A percentile compares a stretch with the other conserved stretches of the same genome.
These are phyloP conservation scores for Aspergillus vadensis DNA, from an alignment of 2,329 filamentous ascomycete genomes.

Conservation along the genomic window DNA sequence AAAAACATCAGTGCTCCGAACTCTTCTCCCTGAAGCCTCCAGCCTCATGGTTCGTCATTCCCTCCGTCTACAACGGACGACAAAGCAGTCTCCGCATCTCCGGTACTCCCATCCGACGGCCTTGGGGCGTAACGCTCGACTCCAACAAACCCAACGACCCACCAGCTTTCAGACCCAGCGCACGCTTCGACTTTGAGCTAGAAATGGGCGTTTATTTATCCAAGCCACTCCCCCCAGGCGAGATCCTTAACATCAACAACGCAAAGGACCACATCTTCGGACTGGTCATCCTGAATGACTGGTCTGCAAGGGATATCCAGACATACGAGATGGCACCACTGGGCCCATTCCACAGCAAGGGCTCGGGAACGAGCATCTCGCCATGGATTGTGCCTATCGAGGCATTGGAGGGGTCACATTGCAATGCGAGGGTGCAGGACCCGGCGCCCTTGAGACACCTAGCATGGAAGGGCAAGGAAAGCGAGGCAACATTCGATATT, in stretches of 20 bases:
- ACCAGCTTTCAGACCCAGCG: slow-evolving; percentile 39
- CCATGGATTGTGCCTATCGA: slow-evolving; percentile 64
- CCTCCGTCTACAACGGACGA: slow-evolving; percentile 20
- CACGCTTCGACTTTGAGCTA: slow-evolving; percentile 52
- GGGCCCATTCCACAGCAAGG: slow-evolving; percentile 63
- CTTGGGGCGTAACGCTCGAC: slow-evolving; percentile 13
- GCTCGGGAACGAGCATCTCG: slow-evolving; percentile 59
- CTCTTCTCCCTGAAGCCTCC: background rate
- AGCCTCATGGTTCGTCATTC: slow-evolving; percentile 17
- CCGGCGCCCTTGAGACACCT: slow-evolving; percentile 13
- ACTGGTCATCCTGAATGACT: slow-evolving; percentile 63
- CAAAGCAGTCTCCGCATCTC: slow-evolving; percentile 18
- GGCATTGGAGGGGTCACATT: slow-evolving; percentile 43
- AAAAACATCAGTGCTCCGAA: slow-evolving; percentile 12
- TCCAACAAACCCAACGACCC: background rate
- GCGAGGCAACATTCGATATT: slow-evolving; percentile 13
- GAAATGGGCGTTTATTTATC: slow-evolving; percentile 53
- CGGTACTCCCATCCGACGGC: slow-evolving; percentile 13
- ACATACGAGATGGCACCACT: slow-evolving; percentile 60
- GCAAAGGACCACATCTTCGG: slow-evolving; percentile 62
- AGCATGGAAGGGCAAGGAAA: slow-evolving; percentile 3
- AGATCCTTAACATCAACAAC: slow-evolving; percentile 42
- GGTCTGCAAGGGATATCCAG: slow-evolving; percentile 63
- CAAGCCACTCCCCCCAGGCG: slow-evolving; percentile 42
- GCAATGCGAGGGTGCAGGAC: slow-evolving; percentile 4